These are phyloP conservation scores for Suhomyces yuchorum DNA, from an alignment of 1,139 yeast species.

Conservation along the genomic window DNA sequence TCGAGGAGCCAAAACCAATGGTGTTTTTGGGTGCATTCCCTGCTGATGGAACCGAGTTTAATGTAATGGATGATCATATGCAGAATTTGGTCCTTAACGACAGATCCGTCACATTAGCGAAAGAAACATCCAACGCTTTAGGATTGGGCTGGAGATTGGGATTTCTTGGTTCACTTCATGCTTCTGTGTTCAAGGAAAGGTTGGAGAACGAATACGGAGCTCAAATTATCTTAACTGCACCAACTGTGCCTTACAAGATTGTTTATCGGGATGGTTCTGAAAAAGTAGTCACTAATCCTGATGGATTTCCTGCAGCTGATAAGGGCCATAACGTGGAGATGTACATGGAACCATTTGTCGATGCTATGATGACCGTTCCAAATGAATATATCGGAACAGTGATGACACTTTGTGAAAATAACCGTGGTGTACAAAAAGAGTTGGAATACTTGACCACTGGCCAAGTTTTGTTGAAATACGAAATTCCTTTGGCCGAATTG, in stretches of 20 bases:
- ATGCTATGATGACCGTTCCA: constrained; percentile 89
- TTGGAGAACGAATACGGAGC: constrained; percentile 94
- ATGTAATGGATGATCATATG: constrained; percentile 85
- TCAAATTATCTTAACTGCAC: constrained; percentile 87
- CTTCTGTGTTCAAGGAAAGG: constrained; percentile 90
- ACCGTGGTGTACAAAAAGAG: constrained; percentile 81
- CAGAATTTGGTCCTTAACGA: constrained; percentile 88
- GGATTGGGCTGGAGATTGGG: constrained; percentile 99
- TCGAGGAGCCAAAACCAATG: constrained; percentile 97
- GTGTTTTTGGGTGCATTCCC: constrained; percentile 98
- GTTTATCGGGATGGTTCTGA: constrained; percentile 65
- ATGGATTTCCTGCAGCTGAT: constrained; percentile 76
- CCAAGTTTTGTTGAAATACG: constrained; percentile 78
- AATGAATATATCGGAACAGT: constrained; percentile 86
- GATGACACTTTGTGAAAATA: constrained; percentile 79
- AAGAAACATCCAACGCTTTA: constrained; percentile 90
- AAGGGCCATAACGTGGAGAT: constrained; percentile 49
- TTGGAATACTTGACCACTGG: constrained; percentile 77
- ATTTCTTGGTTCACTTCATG: constrained; percentile 90
- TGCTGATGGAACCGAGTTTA: constrained; percentile 90
- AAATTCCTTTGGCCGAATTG: constrained; percentile 81
- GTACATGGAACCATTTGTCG: constrained; percentile 86
- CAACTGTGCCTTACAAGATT: constrained; percentile 90
- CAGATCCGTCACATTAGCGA: constrained; percentile 83
- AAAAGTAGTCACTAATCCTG: constrained; percentile 79